Conservation (phyloP, 768 basidiomycete species). For the Tephrocybe sp. region DNA sequence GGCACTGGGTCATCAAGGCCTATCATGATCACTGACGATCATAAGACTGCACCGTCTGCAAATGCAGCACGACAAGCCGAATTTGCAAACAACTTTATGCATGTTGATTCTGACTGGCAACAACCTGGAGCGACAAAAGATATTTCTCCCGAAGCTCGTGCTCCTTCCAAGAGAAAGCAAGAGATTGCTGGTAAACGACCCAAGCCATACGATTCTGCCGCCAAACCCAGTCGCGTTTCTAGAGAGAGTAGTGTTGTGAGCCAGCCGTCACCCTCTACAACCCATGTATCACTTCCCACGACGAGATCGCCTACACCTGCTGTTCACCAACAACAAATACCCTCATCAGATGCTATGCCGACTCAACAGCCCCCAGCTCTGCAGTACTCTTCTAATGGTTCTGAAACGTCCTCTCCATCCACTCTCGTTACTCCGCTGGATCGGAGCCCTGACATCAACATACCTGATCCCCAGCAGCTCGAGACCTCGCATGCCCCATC, state of each 20-base stretch:
- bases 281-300: slow-evolving; percentile 40
- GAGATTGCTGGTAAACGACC: slow-evolving; percentile 53
- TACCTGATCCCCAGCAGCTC: slow-evolving; percentile 30
- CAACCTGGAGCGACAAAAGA: slow-evolving; percentile 29
- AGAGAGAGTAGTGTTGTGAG: slow-evolving; percentile 57
- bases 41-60: slow-evolving; percentile 67
- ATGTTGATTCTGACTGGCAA: slow-evolving; percentile 51
- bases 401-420: slow-evolving; percentile 48
- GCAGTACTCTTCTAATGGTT: slow-evolving; percentile 38
- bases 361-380: slow-evolving; percentile 31
- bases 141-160: slow-evolving; percentile 32
- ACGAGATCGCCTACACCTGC: slow-evolving; percentile 47
- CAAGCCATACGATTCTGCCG: slow-evolving; percentile 65
- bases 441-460: slow-evolving; percentile 35
- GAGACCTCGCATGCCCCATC: slow-evolving; percentile 25
- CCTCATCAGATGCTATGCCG: slow-evolving; percentile 24
- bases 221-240: slow-evolving; percentile 42
- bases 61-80: slow-evolving; percentile 29
- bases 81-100: slow-evolving; percentile 29
- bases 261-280: slow-evolving; percentile 44
- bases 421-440: slow-evolving; percentile 43
- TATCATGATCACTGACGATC: slow-evolving; percentile 99
- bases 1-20: slow-evolving; percentile 82
- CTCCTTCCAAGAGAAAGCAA: slow-evolving; percentile 52
- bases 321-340: slow-evolving; percentile 29